Conservation (phyloP, 306 rosid species). For the Fragaria nilgerrensis region DNA sequence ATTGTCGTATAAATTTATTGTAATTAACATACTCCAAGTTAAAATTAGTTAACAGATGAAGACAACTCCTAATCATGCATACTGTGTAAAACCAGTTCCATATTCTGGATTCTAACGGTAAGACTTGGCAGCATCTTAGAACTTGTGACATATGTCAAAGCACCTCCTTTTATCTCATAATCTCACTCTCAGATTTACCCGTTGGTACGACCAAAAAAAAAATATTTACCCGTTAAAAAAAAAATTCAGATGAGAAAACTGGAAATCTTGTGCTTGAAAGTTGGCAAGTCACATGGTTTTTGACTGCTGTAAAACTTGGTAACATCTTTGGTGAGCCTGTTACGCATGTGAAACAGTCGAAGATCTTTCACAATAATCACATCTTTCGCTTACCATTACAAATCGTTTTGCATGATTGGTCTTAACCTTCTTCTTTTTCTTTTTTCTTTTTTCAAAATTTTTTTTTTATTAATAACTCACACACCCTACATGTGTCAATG, state of each 20-base stretch:
- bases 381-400: not conserved
- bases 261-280: not conserved
- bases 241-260: not conserved
- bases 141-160: not conserved
- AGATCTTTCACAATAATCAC: not conserved
- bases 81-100: not conserved
- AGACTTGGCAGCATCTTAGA: not conserved
- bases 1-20: no score
- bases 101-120: not conserved
- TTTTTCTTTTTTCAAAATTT: no score
- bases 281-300: conserved; percentile 1
- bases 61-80: not conserved
- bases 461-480: no score
- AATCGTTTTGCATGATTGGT: not conserved
- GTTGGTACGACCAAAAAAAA: no score
- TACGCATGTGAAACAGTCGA: not conserved
- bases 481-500: no score
- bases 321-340: not conserved
- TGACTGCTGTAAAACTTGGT: not conserved
- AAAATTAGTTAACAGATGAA: not conserved
- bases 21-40: not conserved
- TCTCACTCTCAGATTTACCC: not conserved
- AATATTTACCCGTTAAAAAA: no score
- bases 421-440: no score
- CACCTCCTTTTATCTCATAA: not conserved